Conservation (phyloP, 1,284 basidiomycete genomes). For the Microbotryomycetes sp. region DNA sequence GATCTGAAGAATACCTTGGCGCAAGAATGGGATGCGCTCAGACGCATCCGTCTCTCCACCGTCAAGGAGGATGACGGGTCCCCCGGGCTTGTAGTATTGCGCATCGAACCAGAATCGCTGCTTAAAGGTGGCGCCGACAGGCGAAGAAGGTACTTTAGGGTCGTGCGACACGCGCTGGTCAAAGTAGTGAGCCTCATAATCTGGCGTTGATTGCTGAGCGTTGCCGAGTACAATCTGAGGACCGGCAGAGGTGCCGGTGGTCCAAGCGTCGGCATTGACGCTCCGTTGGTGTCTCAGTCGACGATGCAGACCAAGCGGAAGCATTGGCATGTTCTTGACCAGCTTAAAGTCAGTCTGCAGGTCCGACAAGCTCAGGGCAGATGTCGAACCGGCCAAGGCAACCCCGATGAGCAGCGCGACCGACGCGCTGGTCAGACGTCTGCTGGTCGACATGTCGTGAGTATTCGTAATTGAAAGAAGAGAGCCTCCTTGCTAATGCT, state of each 20-base stretch:
- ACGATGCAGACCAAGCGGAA: constrained; percentile 17
- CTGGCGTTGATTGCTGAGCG: constrained; percentile 1
- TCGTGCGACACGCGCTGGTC: constrained; percentile 31
- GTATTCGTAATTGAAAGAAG: no score
- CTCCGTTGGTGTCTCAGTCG: neutral
- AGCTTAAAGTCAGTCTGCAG: constrained; percentile 2
- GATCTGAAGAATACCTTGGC: constrained; percentile 70
- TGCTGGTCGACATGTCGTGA: no score
- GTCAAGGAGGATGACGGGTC: constrained; percentile 43
- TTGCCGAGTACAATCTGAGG: neutral
- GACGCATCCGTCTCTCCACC: constrained; percentile 40
- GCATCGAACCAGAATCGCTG: constrained; percentile 67
- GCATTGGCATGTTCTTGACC: constrained; percentile 5
- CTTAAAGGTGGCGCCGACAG: constrained; percentile 15
- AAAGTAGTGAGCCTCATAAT: constrained; percentile 9
- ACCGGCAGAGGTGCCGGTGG: neutral
- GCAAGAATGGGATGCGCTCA: constrained; percentile 36
- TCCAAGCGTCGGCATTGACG: neutral
- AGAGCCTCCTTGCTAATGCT: no score
- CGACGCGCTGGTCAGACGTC: no score
- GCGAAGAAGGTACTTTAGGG: neutral
- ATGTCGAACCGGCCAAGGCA: no score
- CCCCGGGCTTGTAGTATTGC: constrained; percentile 66
- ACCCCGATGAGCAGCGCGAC: no score
- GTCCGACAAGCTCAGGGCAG: no score